Evolutionary conservation across 116 monocot genomes (phyloP).

Genomic region (Zostera marina): DNA sequence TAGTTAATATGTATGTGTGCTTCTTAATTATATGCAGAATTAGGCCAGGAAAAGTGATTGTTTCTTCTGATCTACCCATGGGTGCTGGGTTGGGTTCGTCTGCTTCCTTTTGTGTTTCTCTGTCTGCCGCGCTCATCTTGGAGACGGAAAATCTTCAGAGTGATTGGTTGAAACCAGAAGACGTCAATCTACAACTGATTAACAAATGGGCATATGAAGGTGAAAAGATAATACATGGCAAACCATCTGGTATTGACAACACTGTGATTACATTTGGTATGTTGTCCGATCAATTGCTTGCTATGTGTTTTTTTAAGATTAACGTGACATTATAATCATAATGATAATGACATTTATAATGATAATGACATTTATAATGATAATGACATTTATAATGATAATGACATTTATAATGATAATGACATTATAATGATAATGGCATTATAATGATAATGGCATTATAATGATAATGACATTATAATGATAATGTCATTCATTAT

Average conservation of each 20-base stretch:
- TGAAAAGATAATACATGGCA: conserved; percentile 91
- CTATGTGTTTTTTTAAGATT: too few species aligned
- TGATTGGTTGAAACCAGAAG: conserved; percentile 24
- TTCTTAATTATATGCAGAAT: conserved; percentile 21
- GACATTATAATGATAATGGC: too few species aligned
- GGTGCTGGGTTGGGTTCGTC: conserved; percentile 90
- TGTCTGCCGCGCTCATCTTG: conserved; percentile 30
- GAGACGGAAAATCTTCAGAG: conserved; percentile 9
- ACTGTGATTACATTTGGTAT: conserved; percentile 81
- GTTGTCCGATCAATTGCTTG: conserved; percentile 8
- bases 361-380: too few species aligned
- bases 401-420: too few species aligned
- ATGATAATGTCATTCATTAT: too few species aligned
- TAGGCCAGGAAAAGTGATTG: conserved; percentile 40
- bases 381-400: too few species aligned
- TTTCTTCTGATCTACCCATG: conserved; percentile 71
- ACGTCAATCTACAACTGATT: conserved; percentile 59
- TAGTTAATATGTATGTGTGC: neutral
- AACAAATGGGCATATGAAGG: conserved; percentile 94
- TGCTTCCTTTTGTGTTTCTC: conserved; percentile 67
- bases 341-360: too few species aligned
- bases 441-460: too few species aligned
- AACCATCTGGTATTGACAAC: conserved; percentile 90
- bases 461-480: too few species aligned
- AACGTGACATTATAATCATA: too few species aligned